Conservation (phyloP, 352 stramenopile genomes). For the Pythium dissimile region DNA sequence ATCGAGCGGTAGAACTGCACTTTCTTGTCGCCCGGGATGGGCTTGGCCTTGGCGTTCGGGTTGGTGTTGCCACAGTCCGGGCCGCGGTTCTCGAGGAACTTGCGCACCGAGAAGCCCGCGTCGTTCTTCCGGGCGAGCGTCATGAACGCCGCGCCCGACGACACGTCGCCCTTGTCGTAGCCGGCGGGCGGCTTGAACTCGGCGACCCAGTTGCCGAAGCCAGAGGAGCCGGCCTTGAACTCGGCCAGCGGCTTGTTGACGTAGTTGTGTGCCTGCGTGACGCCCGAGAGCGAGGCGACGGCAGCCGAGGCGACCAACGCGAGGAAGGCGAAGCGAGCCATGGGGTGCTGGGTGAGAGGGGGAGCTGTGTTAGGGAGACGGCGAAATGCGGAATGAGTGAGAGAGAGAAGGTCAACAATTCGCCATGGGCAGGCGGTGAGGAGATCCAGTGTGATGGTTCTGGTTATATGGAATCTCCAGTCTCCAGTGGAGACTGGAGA, state of each 20-base stretch:
- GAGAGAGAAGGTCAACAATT: no score
- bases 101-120: slow-evolving; percentile 2
- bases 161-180: slow-evolving; percentile 8
- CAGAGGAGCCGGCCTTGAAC: slow-evolving; percentile 12
- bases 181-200: slow-evolving; percentile 14
- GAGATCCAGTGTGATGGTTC: no score
- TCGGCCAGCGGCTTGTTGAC: slow-evolving; percentile 11
- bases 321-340: slow-evolving; percentile 10
- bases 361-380: no score
- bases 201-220: slow-evolving; percentile 15
- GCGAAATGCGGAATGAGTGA: no score
- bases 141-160: slow-evolving; percentile 2
- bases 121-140: slow-evolving; percentile 6
- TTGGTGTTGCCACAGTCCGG: slow-evolving; percentile 11
- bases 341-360: no score
- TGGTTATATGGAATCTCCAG: no score
- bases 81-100: slow-evolving; percentile 18
- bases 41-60: slow-evolving; percentile 15
- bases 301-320: not conserved
- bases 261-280: slow-evolving; percentile 18
- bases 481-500: no score
- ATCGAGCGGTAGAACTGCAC: slow-evolving; percentile 13
- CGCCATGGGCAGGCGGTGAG: no score
- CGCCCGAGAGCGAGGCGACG: not conserved
- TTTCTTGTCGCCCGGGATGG: slow-evolving; percentile 16